Evolutionary conservation across 148 eudicot genomes (phyloP), one percentile per base, ranked within the genome.

Genomic region (Chenopodium album): DNA sequence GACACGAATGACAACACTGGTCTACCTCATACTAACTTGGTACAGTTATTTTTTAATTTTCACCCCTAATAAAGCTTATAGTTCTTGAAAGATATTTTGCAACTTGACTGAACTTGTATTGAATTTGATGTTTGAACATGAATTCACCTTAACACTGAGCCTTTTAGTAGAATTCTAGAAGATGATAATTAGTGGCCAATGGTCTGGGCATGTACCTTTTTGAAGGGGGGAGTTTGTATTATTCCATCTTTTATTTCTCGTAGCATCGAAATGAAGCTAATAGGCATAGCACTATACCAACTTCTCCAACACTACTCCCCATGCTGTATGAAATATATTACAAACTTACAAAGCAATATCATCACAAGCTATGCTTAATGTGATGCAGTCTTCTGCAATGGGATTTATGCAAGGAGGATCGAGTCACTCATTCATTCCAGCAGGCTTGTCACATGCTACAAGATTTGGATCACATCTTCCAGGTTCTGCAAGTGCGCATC

Each of bases 371-470:
- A 22, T 62, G 56, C 52, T 47, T 71, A 69, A 26, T 75, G 65
- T 76, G 60, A 79, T 76, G 80, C 85, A 91, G 97, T 88, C 85
- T 75, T 77, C 91, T 70, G 84, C 91, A 3, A 82, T 81, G 86
- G 46, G 71, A 72, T 73, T 85, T 68, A 73, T 83, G 74, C 94
- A 90, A 87, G 92, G 82, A 75, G 88, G 87, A 76, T 78, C 85
- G 4, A 83, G 91, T 8, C 84, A 84, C 70, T 9, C 74, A 46
- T 67, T 89, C 79, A 79, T 83, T 85, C 85, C 88, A 54, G 23
- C 82, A 77, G 82, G 82, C 70, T 73, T 82, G 54, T 75, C 83
- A 46, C 84, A 47, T 41, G n/a, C 71, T 50, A 44, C 77, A 75
- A 80, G 56, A 60, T 77, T 73, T 52, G 87, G 79, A 48, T 65